Percentiles rank a stretch among this genome's conserved stretches.
These are phyloP conservation scores for Aspergillus sergii DNA, from an alignment of 2,329 filamentous ascomycete genomes.

Conservation along the genomic window DNA sequence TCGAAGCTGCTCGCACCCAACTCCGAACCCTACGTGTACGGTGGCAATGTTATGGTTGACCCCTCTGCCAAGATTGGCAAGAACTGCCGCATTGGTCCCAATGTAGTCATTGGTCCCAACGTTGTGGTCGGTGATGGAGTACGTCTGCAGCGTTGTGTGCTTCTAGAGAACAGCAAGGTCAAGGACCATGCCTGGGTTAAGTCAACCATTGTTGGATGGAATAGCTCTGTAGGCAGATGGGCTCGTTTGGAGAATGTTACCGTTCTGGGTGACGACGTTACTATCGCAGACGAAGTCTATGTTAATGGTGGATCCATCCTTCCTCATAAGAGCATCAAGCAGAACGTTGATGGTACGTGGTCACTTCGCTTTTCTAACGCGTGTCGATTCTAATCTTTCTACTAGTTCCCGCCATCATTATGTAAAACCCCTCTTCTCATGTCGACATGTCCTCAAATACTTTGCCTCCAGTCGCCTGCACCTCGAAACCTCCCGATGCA, in stretches of 20 bases:
- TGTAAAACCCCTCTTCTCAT: conserved; percentile 41
- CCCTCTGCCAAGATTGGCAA: conserved; percentile 93
- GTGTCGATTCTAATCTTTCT: conserved; percentile 10
- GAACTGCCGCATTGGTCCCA: conserved; percentile 97
- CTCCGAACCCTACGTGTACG: conserved; percentile 79
- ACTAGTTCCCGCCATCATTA: conserved; percentile 52
- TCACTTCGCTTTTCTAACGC: too few relatives aligned
- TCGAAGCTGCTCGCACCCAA: conserved; percentile 78
- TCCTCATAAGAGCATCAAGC: conserved; percentile 98
- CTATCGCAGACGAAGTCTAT: conserved; percentile 96
- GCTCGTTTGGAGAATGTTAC: conserved; percentile 95
- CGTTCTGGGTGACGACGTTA: conserved; percentile 97
- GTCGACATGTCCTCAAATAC: conserved; percentile 31
- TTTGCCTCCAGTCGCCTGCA: conserved; percentile 26
- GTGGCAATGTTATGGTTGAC: conserved; percentile 94
- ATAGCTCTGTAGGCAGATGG: conserved; percentile 94
- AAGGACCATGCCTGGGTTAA: conserved; percentile 99
- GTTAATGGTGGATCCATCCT: conserved; percentile 95
- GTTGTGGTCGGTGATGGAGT: conserved; percentile 94
- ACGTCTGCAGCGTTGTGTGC: conserved; percentile 86
- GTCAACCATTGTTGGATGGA: conserved; percentile 98
- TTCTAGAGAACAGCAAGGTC: conserved; percentile 87
- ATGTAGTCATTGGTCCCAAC: conserved; percentile 92
- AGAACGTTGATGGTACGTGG: conserved; percentile 80
- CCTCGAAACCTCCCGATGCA: conserved; percentile 36